Evolutionary conservation across 2,329 filamentous ascomycete species (phyloP), one percentile per base, ranked within the genome.

Genomic region (Zelopaecilomyces penicillatus): DNA sequence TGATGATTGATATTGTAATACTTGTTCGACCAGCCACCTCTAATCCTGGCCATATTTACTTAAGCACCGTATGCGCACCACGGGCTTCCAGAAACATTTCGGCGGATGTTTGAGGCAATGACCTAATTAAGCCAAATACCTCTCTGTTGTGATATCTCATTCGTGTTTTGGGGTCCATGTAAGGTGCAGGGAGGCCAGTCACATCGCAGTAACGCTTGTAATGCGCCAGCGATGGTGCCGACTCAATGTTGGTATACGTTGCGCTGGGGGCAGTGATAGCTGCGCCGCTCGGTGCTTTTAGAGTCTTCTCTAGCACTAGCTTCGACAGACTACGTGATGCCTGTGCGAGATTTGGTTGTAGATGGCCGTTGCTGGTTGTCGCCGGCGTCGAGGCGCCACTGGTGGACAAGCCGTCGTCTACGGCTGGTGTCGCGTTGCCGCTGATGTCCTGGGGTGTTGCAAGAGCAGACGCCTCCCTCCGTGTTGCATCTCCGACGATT

Each of bases 191-290:
- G 52, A 98, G 69, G 1, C 93, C 94, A 1, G 93, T 98, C 56
- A 98, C 78, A 65, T 98, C 94, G 70, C 93, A 98, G 66, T 97
- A 98, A 57, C 85, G 86, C 65, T 83, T 89, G 60, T 87, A 79
- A 54, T 88, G 85, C 41, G 84, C 84, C 56, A 97, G 71, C 47
- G 86, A 93, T 34, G 93, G 93, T 3, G 93, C 91, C 39, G 87
- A 89, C 65, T 97, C 93, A 51, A 98, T 94, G 61, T 96, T 97
- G 5, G 88, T 95, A 65, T 97, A 98, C 1, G 93, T 96, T 30
- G 85, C 85, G 30, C 76, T 78, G 0, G 85, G 87, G 0, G 83
- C 84, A 5, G 55, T 52, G 9, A 46, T 53, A 19, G 51, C 44
- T 33, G 61, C 64, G 9, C 54, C 56, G 6, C 37, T 38, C 10